These are phyloP conservation scores for Rhynchosporium graminicola DNA, from an alignment of 2,329 filamentous ascomycete genomes.

Conservation along the genomic window DNA sequence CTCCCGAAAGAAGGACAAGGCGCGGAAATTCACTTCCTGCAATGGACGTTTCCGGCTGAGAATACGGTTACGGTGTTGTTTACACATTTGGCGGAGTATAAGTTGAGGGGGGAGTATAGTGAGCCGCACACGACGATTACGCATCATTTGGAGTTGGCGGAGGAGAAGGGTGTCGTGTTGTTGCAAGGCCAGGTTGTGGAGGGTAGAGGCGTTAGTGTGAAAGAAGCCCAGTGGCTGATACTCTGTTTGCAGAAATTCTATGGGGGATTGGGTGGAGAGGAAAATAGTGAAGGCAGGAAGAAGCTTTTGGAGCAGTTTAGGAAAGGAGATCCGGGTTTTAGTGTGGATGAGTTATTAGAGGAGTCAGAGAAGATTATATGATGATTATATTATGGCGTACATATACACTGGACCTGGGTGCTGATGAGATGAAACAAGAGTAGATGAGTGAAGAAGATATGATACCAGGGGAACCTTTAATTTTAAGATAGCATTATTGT, in stretches of 20 bases:
- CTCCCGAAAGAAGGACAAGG: slow-evolving; percentile 68
- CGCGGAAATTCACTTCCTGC: slow-evolving; percentile 92
- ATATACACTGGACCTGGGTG: neutral
- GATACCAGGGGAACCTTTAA: no score
- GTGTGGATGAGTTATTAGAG: slow-evolving; percentile 80
- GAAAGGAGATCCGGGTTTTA: slow-evolving; percentile 75
- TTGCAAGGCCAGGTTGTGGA: slow-evolving; percentile 82
- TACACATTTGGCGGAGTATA: slow-evolving; percentile 91
- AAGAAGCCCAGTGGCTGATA: slow-evolving; percentile 86
- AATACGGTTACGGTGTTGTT: slow-evolving; percentile 78
- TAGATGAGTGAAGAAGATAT: neutral
- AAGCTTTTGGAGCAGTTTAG: slow-evolving; percentile 81
- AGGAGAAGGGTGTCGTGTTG: slow-evolving; percentile 75
- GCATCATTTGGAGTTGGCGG: slow-evolving; percentile 80
- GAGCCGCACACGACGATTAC: slow-evolving; percentile 92
- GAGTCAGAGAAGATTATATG: slow-evolving; percentile 78
- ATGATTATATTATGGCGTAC: neutral
- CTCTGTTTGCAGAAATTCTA: slow-evolving; percentile 97
- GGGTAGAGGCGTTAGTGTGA: slow-evolving; percentile 71
- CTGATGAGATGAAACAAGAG: neutral
- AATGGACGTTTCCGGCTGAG: slow-evolving; percentile 87
- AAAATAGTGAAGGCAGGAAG: slow-evolving; percentile 58
- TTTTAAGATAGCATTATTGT: neutral
- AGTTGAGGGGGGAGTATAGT: slow-evolving; percentile 84
- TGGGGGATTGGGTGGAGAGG: slow-evolving; percentile 52